Evolutionary conservation across 2,329 filamentous ascomycete species (phyloP).

Genomic region (Lecanicillium sp.): DNA sequence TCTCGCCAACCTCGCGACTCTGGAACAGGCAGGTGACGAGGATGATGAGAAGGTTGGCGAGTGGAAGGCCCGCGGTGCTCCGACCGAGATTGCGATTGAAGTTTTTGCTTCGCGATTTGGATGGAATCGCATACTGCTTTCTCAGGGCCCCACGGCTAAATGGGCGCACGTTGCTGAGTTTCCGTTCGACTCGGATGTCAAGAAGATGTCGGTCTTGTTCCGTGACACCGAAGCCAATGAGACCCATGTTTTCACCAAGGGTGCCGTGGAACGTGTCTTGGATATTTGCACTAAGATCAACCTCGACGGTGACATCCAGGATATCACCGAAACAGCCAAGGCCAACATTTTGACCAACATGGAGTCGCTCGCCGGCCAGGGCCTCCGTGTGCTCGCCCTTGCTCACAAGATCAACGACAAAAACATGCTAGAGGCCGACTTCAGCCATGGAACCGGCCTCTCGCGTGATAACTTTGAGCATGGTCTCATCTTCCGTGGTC

Average conservation of each 20-base stretch:
- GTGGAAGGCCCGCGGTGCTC: slow-evolving; percentile 42
- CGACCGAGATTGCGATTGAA: slow-evolving; percentile 53
- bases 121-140: slow-evolving; percentile 29
- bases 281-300: slow-evolving; percentile 49
- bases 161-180: slow-evolving; percentile 45
- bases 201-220: slow-evolving; percentile 54
- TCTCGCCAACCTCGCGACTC: slow-evolving; percentile 54
- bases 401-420: slow-evolving; percentile 32
- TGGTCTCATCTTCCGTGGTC: slow-evolving; percentile 55
- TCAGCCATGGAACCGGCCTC: slow-evolving; percentile 16
- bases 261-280: slow-evolving; percentile 60
- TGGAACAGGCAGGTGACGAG: slow-evolving; percentile 39
- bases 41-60: slow-evolving; percentile 19
- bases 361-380: slow-evolving; percentile 57
- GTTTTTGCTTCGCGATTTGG: slow-evolving; percentile 51
- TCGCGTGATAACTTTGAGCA: slow-evolving; percentile 36
- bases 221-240: slow-evolving; percentile 24
- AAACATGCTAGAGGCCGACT: slow-evolving; percentile 24
- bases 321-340: slow-evolving; percentile 31
- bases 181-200: slow-evolving; percentile 52
- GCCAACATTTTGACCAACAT: slow-evolving; percentile 56
- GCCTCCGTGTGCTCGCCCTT: slow-evolving; percentile 60
- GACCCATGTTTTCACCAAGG: slow-evolving; percentile 49
- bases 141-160: slow-evolving; percentile 18
- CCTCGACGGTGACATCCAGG: slow-evolving; percentile 30